Conservation (phyloP, 2,329 filamentous ascomycete genomes). For the Xylaria multiplex region DNA sequence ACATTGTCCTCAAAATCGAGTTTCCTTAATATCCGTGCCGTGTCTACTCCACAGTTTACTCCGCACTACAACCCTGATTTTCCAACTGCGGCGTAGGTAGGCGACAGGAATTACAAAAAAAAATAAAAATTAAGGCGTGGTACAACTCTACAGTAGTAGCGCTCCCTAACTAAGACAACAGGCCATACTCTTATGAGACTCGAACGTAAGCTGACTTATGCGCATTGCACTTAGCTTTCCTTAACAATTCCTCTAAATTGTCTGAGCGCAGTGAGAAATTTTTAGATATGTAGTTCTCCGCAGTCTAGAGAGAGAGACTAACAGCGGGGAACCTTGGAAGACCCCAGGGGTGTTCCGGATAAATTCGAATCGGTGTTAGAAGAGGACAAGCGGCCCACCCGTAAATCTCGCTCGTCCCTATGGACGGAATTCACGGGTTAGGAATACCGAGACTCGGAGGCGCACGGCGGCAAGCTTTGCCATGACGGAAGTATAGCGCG, state of each 20-base stretch:
- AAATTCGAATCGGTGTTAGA: conserved; percentile 29
- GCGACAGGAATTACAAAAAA: conserved; percentile 28
- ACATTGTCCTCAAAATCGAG: conserved; percentile 18
- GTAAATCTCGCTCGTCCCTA: conserved; percentile 4
- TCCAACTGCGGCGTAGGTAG: conserved; percentile 21
- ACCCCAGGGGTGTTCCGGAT: conserved; percentile 34
- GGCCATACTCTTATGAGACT: conserved; percentile 15
- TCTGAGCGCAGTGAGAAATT: conserved; percentile 26
- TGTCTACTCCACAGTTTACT: conserved; percentile 39
- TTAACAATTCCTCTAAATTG: conserved; percentile 6
- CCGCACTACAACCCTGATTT: conserved; percentile 36
- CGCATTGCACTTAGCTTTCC: not conserved
- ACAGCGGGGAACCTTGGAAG: conserved; percentile 27
- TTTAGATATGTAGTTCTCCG: conserved; percentile 27
- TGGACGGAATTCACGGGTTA: conserved; percentile 13
- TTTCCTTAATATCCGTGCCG: conserved; percentile 37
- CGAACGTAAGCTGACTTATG: conserved; percentile 20
- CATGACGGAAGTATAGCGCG: conserved; percentile 31
- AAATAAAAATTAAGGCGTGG: not conserved
- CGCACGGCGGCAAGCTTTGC: conserved; percentile 13
- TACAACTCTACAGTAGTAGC: conserved; percentile 5
- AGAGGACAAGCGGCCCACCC: conserved; percentile 22
- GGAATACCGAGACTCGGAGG: conserved; percentile 19
- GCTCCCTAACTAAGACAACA: conserved; percentile 10
- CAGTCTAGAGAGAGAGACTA: conserved; percentile 19